Percentiles rank a stretch among this genome's conserved stretches.
Conservation (phyloP, 805 yeast genomes). For the Danielozyma ontarioensis region DNA sequence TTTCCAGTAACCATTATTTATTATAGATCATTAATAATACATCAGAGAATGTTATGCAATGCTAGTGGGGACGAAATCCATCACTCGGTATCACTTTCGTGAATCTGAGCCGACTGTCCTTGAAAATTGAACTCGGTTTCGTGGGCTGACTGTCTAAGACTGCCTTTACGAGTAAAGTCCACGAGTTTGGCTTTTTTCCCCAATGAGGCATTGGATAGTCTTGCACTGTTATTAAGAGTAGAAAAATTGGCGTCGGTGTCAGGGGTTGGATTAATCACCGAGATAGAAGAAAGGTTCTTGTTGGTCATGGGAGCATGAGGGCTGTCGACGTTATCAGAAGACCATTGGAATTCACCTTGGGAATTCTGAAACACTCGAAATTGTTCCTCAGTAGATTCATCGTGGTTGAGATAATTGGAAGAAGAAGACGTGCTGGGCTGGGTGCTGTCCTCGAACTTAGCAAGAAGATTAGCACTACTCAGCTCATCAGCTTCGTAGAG, state of each 20-base stretch:
- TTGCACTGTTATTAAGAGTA: neutral
- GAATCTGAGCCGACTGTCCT: conserved; percentile 32
- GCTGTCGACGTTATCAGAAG: conserved; percentile 1
- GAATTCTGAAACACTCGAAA: conserved; percentile 16
- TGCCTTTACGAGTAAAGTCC: conserved; percentile 42
- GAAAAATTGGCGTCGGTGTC: neutral
- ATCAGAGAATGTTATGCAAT: neutral
- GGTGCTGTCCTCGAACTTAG: conserved; percentile 5
- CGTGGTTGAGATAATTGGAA: neutral
- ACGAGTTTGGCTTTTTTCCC: conserved; percentile 38
- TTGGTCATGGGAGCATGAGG: conserved; percentile 4
- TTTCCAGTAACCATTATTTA: conserved; percentile 7
- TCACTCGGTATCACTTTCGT: conserved; percentile 26
- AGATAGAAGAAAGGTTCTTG: conserved; percentile 16
- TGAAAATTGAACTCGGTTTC: conserved; percentile 21
- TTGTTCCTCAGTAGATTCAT: conserved; percentile 14
- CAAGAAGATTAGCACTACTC: conserved; percentile 5
- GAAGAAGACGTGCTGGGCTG: neutral
- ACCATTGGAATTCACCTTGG: conserved; percentile 29
- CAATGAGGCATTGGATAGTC: conserved; percentile 11
- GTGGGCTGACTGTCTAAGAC: conserved; percentile 36
- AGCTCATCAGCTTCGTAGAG: neutral
- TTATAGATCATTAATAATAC: neutral
- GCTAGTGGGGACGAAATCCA: too few relatives aligned
- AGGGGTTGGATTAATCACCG: conserved; percentile 6